phyloP scores from a whole-genome alignment of 1,139 yeast species.

The Zygosaccharomyces pseudobailii region DNA sequence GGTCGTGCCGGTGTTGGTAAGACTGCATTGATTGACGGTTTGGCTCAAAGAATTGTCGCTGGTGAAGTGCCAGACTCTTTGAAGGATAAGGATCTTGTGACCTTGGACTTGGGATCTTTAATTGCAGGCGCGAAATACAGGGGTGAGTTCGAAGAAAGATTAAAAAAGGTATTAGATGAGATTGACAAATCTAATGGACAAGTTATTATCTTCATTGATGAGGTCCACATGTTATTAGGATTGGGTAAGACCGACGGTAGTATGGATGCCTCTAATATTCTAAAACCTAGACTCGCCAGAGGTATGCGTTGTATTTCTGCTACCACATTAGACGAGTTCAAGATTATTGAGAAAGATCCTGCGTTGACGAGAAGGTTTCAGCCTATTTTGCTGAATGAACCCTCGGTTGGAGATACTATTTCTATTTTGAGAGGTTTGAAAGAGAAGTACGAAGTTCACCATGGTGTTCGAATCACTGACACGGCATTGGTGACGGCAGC shows the following conservation, averaged over 20 bases:
- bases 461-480: slow-evolving; percentile 95
- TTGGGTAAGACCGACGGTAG: slow-evolving; percentile 94
- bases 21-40: slow-evolving; percentile 93
- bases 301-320: slow-evolving; percentile 97
- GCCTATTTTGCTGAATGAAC: slow-evolving; percentile 81
- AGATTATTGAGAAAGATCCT: slow-evolving; percentile 87
- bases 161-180: slow-evolving; percentile 79
- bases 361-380: slow-evolving; percentile 91
- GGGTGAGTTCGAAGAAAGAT: slow-evolving; percentile 97
- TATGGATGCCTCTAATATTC: slow-evolving; percentile 88
- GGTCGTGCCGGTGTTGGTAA: slow-evolving; percentile 99
- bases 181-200: slow-evolving; percentile 77
- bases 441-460: slow-evolving; percentile 94
- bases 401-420: slow-evolving; percentile 88
- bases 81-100: slow-evolving; percentile 75
- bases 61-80: slow-evolving; percentile 94
- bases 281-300: slow-evolving; percentile 91
- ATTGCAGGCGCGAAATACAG: slow-evolving; percentile 98
- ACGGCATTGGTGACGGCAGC: slow-evolving; percentile 94
- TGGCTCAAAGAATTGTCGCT: slow-evolving; percentile 85
- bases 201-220: slow-evolving; percentile 85
- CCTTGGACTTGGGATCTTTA: slow-evolving; percentile 70
- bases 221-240: slow-evolving; percentile 84
- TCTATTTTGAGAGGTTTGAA: slow-evolving; percentile 89
- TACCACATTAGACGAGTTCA: slow-evolving; percentile 85